phyloP scores from a whole-genome alignment of 2,329 filamentous ascomycete genomes.

The Metarhizium robertsii region DNA sequence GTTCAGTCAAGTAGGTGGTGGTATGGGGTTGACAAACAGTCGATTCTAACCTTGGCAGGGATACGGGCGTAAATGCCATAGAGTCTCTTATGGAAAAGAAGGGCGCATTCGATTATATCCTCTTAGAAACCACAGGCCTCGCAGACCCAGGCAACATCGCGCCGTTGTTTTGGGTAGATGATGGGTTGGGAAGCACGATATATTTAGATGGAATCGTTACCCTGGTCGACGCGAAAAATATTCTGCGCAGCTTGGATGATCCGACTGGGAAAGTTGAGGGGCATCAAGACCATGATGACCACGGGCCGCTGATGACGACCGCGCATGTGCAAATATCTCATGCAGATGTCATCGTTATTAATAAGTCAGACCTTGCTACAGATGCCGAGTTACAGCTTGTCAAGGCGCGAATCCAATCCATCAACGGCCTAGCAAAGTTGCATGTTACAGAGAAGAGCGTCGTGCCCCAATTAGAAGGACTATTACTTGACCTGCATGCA shows the following conservation, averaged over 20 bases:
- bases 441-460: conserved; percentile 72
- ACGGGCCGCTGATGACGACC: conserved; percentile 70
- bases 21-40: conserved; percentile 2
- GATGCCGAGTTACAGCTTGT: conserved; percentile 60
- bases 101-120: conserved; percentile 92
- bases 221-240: conserved; percentile 89
- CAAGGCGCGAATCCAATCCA: conserved; percentile 62
- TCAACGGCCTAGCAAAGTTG: conserved; percentile 83
- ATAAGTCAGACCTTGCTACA: conserved; percentile 82
- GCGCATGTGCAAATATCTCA: conserved; percentile 96
- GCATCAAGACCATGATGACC: conserved; percentile 40
- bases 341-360: conserved; percentile 88
- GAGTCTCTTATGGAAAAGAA: conserved; percentile 92
- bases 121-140: conserved; percentile 90
- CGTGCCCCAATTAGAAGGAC: conserved; percentile 74
- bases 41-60: conserved; percentile 38
- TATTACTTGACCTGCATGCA: conserved; percentile 82
- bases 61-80: conserved; percentile 87
- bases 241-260: conserved; percentile 73
- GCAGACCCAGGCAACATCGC: conserved; percentile 94
- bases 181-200: conserved; percentile 87
- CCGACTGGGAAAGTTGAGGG: conserved; percentile 44
- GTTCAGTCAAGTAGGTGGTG: conserved; percentile 73
- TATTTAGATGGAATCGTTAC: conserved; percentile 97
- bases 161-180: conserved; percentile 95